Conservation (phyloP, 2,329 filamentous ascomycete genomes). For the Beauveria varroae region DNA sequence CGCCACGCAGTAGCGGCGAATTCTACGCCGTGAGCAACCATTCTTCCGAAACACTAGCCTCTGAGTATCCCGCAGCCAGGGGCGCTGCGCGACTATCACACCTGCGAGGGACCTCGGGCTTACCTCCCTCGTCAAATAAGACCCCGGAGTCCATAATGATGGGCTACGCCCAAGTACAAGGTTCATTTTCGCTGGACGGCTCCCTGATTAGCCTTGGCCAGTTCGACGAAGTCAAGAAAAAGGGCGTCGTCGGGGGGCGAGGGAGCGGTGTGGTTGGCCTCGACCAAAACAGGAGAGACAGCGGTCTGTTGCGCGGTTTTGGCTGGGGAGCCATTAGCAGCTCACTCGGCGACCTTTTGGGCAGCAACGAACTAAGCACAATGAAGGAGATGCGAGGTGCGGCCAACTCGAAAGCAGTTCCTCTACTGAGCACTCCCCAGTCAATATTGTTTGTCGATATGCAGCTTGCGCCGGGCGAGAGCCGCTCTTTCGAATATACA, state of each 20-base stretch:
- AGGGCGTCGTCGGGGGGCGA: slow-evolving; percentile 81
- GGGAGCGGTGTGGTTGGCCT: slow-evolving; percentile 80
- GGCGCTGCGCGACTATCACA: slow-evolving; percentile 34
- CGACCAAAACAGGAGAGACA: slow-evolving; percentile 64
- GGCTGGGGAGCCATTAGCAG: slow-evolving; percentile 85
- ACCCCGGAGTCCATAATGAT: slow-evolving; percentile 84
- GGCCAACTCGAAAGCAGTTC: slow-evolving; percentile 78
- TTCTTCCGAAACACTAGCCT: slow-evolving; percentile 86
- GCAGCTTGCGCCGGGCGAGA: slow-evolving; percentile 79
- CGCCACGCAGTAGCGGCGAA: slow-evolving; percentile 85
- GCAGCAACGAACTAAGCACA: slow-evolving; percentile 78
- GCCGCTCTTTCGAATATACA: slow-evolving; percentile 75
- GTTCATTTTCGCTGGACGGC: slow-evolving; percentile 85
- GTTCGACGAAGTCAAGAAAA: slow-evolving; percentile 94
- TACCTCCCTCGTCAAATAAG: slow-evolving; percentile 36
- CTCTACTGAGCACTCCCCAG: slow-evolving; percentile 88
- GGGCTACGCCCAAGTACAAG: slow-evolving; percentile 92
- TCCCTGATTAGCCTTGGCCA: slow-evolving; percentile 82
- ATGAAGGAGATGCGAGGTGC: slow-evolving; percentile 93
- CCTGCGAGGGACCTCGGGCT: slow-evolving; percentile 38
- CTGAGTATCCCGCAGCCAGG: slow-evolving; percentile 63
- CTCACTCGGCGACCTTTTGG: slow-evolving; percentile 81
- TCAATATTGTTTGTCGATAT: slow-evolving; percentile 94
- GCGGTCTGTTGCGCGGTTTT: slow-evolving; percentile 72
- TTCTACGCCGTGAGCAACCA: slow-evolving; percentile 95